Base-by-base conservation (phyloP, 345 rosid genomes). In the Cardamine occulta region DNA sequence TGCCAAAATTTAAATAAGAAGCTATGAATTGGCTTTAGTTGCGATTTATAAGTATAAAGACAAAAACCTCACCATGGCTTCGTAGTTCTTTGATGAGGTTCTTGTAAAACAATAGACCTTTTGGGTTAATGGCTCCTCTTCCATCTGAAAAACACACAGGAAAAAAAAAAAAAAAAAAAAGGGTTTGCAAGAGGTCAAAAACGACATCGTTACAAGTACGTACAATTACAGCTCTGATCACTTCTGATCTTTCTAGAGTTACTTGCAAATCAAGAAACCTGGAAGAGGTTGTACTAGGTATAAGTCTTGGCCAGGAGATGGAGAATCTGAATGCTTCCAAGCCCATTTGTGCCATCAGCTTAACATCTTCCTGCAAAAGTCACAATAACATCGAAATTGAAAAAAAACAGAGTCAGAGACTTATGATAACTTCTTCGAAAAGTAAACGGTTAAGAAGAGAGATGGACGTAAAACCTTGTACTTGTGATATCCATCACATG, bases 291-390 rank as follows among this genome's bases (percentile, higher is more conserved):
- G 8, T 84, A 91, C 96, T 63, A 12, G 90, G 97, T 45, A 92
- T 88, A 24, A 92, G 89, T 49, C 96, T 88, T n/a, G 96, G 66
- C 96, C 91, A 89, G 12, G 93, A 92, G 79, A 92, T 89, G 42
- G 96, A 92, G 77, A 86, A 88, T 82, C 88, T 88, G 65, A 85
- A 92, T 65, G 92, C 85, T 55, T 86, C 85, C 62, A 89, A 81
- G 10, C 91, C 90, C 35, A 80, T 83, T 29, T 85, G 81, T 51
- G 32, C 88, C 96, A 92, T 92, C 17, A 89, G 84, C 77, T 82
- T 82, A 31, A 89, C 96, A 81, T 92, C 97, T 81, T 92, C 91
- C 93, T 89, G 79, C 68, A 53, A 8, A 49, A 29, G 62, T 26
- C 54, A 68, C 24, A 67, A 18, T 29, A 10, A 48, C 45, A 58